phyloP scores from a whole-genome alignment of 495 filamentous ascomycete species.

The Penicillium subrubescens region DNA sequence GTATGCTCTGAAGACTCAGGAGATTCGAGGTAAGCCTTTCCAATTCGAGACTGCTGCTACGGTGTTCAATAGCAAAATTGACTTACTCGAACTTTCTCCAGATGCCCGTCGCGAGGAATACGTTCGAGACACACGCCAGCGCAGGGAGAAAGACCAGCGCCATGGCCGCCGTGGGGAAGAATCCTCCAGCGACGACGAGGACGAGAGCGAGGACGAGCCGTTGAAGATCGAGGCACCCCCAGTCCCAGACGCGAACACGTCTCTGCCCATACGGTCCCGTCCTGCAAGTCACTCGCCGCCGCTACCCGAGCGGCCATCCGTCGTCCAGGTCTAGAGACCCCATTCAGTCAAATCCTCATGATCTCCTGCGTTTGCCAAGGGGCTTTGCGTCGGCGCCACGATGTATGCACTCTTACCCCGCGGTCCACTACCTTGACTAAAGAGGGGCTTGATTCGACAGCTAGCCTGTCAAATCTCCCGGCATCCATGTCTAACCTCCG shows the following conservation, averaged over 20 bases:
- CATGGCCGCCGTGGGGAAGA: conserved; percentile 34
- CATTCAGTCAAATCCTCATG: not conserved
- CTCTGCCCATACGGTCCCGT: conserved; percentile 25
- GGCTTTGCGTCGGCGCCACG: not conserved
- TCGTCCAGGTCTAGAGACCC: conserved; percentile 15
- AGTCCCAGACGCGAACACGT: conserved; percentile 8
- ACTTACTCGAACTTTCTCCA: conserved; percentile 21
- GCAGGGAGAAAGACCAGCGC: conserved; percentile 35
- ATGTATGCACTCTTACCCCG: not conserved
- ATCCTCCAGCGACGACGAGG: conserved; percentile 45
- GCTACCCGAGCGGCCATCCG: conserved; percentile 14
- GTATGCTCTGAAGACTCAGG: conserved; percentile 72
- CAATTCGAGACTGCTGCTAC: not conserved
- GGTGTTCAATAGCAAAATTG: not conserved
- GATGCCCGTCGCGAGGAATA: conserved; percentile 42
- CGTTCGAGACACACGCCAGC: conserved; percentile 36
- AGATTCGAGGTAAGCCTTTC: conserved; percentile 66
- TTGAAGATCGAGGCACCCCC: conserved; percentile 37
- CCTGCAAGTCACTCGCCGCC: conserved; percentile 15
- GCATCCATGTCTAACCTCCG: not conserved
- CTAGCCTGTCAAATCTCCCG: not conserved
- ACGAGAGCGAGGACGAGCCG: conserved; percentile 39
- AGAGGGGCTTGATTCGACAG: not conserved
- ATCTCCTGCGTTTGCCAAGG: not conserved
- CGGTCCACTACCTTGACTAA: not conserved